Evolutionary conservation across 139 green algal species (phyloP).

Genomic region (Picochlorum sp.): DNA sequence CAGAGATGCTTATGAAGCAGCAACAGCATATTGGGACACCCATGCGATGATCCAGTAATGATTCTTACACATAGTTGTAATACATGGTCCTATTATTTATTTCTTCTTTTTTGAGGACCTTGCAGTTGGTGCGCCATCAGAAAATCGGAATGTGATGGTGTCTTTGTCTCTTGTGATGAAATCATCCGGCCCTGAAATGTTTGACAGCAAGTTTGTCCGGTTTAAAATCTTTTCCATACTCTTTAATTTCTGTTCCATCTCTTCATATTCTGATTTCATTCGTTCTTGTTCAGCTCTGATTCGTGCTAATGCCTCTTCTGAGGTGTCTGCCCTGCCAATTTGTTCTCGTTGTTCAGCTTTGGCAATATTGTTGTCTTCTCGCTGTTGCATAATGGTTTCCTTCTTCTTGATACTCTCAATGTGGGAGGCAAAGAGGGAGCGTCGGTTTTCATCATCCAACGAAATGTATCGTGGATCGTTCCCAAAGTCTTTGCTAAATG

Average conservation of each 20-base stretch:
- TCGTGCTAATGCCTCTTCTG: conserved; percentile 10
- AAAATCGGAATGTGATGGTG: conserved; percentile 16
- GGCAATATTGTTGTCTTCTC: neutral
- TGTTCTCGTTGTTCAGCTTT: neutral
- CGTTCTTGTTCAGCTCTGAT: conserved; percentile 32
- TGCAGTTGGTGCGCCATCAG: neutral
- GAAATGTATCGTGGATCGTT: conserved; percentile 13
- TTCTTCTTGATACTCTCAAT: conserved; percentile 3
- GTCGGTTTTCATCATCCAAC: conserved; percentile 4
- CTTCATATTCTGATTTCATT: conserved; percentile 42
- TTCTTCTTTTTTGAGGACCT: neutral
- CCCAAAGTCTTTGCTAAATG: neutral
- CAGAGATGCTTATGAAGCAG: conserved; percentile 59
- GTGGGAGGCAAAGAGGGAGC: conserved; percentile 17
- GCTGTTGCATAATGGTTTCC: neutral
- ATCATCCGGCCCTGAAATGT: neutral
- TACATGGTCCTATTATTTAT: neutral
- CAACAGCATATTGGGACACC: conserved; percentile 68
- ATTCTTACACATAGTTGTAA: neutral
- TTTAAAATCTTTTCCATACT: conserved; percentile 37
- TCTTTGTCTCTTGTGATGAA: neutral
- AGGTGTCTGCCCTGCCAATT: neutral
- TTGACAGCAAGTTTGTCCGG: conserved; percentile 9
- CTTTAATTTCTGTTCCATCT: conserved; percentile 41
- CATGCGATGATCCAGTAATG: conserved; percentile 59